Conservation (phyloP, 805 yeast species). For the Metschnikowia arizonensis region DNA sequence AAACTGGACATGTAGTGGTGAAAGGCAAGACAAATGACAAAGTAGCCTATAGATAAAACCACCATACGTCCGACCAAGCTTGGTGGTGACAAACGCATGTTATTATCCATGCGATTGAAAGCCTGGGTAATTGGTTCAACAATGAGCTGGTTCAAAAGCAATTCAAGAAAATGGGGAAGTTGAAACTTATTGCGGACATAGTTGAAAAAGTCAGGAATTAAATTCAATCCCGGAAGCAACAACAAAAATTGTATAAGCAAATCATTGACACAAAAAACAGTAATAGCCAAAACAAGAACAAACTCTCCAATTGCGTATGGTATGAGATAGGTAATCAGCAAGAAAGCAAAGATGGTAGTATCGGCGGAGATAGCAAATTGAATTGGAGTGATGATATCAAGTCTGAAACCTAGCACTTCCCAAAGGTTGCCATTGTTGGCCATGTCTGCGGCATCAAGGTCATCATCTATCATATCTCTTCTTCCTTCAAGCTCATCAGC, state of each 20-base stretch:
- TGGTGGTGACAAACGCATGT: conserved; percentile 21
- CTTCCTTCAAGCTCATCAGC: conserved; percentile 16
- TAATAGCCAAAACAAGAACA: background rate
- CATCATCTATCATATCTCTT: conserved; percentile 15
- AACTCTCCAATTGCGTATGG: conserved; percentile 46
- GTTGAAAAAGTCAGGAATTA: background rate
- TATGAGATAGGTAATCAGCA: conserved; percentile 41
- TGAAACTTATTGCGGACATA: background rate
- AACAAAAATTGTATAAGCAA: background rate
- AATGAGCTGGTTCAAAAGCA: background rate
- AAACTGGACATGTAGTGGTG: conserved; percentile 29
- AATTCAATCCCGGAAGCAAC: background rate
- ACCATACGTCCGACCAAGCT: conserved; percentile 35
- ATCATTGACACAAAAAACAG: conserved; percentile 2
- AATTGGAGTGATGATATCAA: conserved; percentile 35
- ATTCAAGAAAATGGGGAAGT: background rate
- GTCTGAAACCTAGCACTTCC: conserved; percentile 33
- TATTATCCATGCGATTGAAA: background rate
- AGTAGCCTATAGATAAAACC: conserved; percentile 34
- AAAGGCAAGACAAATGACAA: conserved; percentile 22
- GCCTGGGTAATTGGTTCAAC: conserved; percentile 9
- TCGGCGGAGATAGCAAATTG: conserved; percentile 31
- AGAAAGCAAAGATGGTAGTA: conserved; percentile 30
- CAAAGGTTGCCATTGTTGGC: conserved; percentile 26
- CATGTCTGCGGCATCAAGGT: conserved; percentile 15